A percentile compares a stretch with the other conserved stretches of the same genome.
Conservation (phyloP, 2,329 filamentous ascomycete genomes). For the Laburnicola sp. region DNA sequence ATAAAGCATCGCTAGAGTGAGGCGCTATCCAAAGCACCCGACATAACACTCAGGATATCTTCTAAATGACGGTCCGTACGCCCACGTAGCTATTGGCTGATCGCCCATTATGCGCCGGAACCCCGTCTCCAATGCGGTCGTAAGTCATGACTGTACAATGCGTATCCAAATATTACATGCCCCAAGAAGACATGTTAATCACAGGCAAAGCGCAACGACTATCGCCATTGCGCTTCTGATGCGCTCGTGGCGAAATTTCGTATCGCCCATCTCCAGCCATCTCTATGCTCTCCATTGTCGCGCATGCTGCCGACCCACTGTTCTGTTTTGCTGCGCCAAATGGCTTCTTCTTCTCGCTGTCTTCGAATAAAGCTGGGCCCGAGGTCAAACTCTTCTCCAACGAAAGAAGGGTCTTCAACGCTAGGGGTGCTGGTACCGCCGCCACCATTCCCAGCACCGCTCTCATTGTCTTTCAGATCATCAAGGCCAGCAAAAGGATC, state of each 20-base stretch:
- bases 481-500: constrained; percentile 95
- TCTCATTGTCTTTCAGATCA: constrained; percentile 73
- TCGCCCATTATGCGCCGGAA: constrained; percentile 22
- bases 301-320: constrained; percentile 72
- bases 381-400: constrained; percentile 96
- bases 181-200: constrained; percentile 7
- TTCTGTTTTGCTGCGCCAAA: constrained; percentile 86
- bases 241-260: constrained; percentile 49
- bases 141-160: constrained; percentile 36
- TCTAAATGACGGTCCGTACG: constrained; percentile 27
- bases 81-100: constrained; percentile 32
- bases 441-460: constrained; percentile 31
- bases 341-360: constrained; percentile 87
- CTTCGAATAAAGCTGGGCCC: constrained; percentile 89
- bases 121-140: constrained; percentile 34
- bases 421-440: constrained; percentile 25
- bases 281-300: constrained; percentile 47
- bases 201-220: constrained; percentile 19
- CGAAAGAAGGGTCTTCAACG: constrained; percentile 48
- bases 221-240: constrained; percentile 23
- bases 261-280: constrained; percentile 75
- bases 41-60: constrained; percentile 44
- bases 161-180: constrained; percentile 11
- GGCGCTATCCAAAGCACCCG: constrained; percentile 33
- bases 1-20: constrained; percentile 44